phyloP scores from a whole-genome alignment of 2,329 filamentous ascomycete species.

The Colletotrichum magnum region DNA sequence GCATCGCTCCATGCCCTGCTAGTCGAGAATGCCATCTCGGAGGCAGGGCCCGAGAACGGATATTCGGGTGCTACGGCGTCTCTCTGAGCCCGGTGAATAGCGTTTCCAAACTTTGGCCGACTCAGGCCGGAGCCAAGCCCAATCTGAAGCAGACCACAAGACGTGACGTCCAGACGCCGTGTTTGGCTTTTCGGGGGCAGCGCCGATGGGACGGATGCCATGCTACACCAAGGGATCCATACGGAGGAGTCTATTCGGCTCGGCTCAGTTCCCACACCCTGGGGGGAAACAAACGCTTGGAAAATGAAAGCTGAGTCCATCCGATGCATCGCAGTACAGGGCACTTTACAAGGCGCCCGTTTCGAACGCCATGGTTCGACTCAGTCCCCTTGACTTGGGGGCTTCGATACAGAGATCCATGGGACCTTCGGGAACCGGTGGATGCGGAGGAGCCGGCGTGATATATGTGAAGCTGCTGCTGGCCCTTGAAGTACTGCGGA shows the following conservation, averaged over 20 bases:
- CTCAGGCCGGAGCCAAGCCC: slow-evolving; percentile 21
- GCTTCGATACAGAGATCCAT: neutral
- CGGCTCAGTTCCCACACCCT: neutral
- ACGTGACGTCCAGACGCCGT: slow-evolving; percentile 28
- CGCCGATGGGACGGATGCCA: slow-evolving; percentile 27
- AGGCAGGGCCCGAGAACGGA: slow-evolving; percentile 19
- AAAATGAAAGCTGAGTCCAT: slow-evolving; percentile 10
- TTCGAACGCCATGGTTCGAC: slow-evolving; percentile 30
- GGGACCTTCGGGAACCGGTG: neutral
- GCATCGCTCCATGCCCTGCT: slow-evolving; percentile 1
- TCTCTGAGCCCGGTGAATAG: slow-evolving; percentile 22
- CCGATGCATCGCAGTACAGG: slow-evolving; percentile 12
- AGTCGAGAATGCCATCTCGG: neutral
- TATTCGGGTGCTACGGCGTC: slow-evolving; percentile 32
- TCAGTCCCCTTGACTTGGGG: neutral
- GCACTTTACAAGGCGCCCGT: slow-evolving; percentile 28
- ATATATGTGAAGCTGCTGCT: neutral
- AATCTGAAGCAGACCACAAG: slow-evolving; percentile 30
- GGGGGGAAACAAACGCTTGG: neutral
- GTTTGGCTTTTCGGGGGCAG: slow-evolving; percentile 26
- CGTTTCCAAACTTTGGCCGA: slow-evolving; percentile 31
- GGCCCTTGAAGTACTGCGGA: slow-evolving; percentile 1
- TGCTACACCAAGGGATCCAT: slow-evolving; percentile 19
- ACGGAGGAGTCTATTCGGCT: neutral
- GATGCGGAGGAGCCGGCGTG: neutral